Base-by-base conservation (phyloP, 2,329 filamentous ascomycete species). In the Elsinoe batatas region DNA sequence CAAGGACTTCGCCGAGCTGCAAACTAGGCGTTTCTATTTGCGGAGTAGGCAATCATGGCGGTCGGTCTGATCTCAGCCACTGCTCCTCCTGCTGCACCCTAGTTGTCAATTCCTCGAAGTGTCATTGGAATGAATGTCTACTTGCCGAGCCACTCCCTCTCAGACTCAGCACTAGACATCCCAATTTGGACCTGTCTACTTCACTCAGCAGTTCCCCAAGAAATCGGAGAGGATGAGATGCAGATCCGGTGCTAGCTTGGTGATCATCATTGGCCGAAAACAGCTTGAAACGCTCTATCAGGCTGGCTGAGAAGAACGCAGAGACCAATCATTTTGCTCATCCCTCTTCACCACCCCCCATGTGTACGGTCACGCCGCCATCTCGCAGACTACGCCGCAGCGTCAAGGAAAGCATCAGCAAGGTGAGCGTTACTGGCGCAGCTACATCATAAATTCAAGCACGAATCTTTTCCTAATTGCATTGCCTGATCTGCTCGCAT, bases 111-210 rank as follows among this genome's bases (percentile, higher is more conserved):
- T 36, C 33, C 32, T 33, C 15, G 22, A 17, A 35, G 3, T 17
- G n/a, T 49, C 30, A 49, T 49, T 49, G 44, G 44, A 7, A 33
- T 36, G 26, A 8, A 13, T 8, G 22, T 22, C 11, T 13, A 3
- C 26, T 22, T 49, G 44, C 44, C 44, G 44, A 33, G 44, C 44
- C 44, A 49, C 44, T 49, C 17, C 17, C 26, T 49, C 30, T 30
- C 30, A n/a, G 44, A 49, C 17, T 49, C 44, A 49, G 44, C 44
- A 49, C 44, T 33, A 35, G 15, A 33, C n/a, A 17, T 44, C 40
- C 40, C 18, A 44, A 44, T 22, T 44, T 26, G 40, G 40, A 44
- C n/a, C 40, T 11, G 32, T 20, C 7, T 49, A n/a, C 26, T 49
- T 15, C 32, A 13, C 6, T n/a, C 22, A 35, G 22, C 26, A 17